phyloP scores from a whole-genome alignment of 257 asterid species.

The Coffea eugenioides region DNA sequence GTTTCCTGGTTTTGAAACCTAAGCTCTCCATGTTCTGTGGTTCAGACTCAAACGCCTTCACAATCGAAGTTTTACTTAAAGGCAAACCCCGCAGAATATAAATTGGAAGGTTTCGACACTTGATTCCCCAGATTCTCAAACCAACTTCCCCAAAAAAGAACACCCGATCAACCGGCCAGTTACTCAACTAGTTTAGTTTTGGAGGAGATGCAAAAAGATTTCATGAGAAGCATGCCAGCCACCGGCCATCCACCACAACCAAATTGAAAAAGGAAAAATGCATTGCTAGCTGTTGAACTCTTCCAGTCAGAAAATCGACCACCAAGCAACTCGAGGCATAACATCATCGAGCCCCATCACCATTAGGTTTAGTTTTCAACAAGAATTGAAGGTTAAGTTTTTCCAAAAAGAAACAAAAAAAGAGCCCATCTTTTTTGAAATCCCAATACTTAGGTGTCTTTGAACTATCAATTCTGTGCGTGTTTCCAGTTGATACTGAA shows the following conservation, averaged over 20 bases:
- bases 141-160: background rate
- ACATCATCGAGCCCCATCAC: background rate
- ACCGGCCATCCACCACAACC: background rate
- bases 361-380: background rate
- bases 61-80: constrained; percentile 32
- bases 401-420: background rate
- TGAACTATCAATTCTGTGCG: background rate
- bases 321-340: background rate
- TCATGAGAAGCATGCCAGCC: background rate
- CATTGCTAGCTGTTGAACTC: background rate
- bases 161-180: background rate
- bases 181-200: background rate
- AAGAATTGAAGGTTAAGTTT: background rate
- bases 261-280: background rate
- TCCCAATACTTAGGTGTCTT: background rate
- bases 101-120: background rate
- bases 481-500: background rate
- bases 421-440: background rate
- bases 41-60: constrained; percentile 27
- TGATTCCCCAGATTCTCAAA: background rate
- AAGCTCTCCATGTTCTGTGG: constrained; percentile 50
- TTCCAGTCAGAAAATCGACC: background rate
- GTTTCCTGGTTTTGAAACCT: constrained; percentile 15
- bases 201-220: background rate
- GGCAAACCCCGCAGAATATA: constrained; percentile 27